A percentile compares a stretch with the other conserved stretches of the same genome.
Conservation (phyloP, 345 rosid species). For the Raphanus raphanistrum region DNA sequence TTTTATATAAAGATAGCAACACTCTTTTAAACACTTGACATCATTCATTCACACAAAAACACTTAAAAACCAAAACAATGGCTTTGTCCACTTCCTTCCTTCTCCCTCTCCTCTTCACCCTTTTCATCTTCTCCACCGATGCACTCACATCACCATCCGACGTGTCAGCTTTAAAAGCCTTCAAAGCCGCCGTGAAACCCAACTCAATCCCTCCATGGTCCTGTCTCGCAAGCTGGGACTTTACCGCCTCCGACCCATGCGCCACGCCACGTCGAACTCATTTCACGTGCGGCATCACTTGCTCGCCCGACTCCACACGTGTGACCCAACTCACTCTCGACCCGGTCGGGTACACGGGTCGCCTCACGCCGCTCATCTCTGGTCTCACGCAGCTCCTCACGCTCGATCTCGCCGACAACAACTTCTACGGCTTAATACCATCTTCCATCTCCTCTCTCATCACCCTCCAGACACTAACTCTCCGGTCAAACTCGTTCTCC, state of each 20-base stretch:
- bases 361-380: constrained; percentile 64
- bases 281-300: constrained; percentile 64
- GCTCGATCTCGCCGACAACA: constrained; percentile 77
- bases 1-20: constrained; percentile 28
- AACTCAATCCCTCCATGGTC: constrained; percentile 60
- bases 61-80: constrained; percentile 19
- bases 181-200: constrained; percentile 57
- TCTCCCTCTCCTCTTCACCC: background rate
- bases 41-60: constrained; percentile 28
- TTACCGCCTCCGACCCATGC: constrained; percentile 61
- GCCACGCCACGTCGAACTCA: constrained; percentile 65
- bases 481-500: constrained; percentile 74
- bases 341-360: constrained; percentile 79
- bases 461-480: constrained; percentile 53
- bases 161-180: constrained; percentile 59
- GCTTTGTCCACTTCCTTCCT: constrained; percentile 7
- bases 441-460: constrained; percentile 59
- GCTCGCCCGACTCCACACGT: constrained; percentile 58
- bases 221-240: constrained; percentile 73
- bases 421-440: constrained; percentile 64
- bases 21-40: constrained; percentile 23
- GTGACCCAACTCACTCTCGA: constrained; percentile 75
- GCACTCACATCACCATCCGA: constrained; percentile 51
- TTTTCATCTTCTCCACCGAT: constrained; percentile 6
- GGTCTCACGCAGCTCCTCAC: constrained; percentile 53